phyloP scores from a whole-genome alignment of 805 yeast genomes.

The Yarrowia sp. region DNA sequence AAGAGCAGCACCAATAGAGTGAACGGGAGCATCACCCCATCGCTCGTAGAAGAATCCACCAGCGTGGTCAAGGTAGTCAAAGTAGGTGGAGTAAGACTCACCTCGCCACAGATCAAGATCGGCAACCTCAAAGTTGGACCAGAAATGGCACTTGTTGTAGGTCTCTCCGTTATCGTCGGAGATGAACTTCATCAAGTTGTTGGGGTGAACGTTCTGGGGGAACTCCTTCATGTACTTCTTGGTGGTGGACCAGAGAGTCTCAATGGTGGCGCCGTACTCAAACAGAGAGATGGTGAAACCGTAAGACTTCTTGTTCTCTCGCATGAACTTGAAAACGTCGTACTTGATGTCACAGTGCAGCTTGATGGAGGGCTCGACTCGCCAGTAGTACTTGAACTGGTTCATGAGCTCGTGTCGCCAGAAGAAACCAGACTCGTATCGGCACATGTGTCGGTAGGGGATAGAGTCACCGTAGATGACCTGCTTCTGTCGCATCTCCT shows the following conservation, averaged over 20 bases:
- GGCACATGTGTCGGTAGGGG: conserved; percentile 86
- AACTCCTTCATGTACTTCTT: conserved; percentile 57
- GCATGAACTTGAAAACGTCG: conserved; percentile 79
- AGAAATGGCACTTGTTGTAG: conserved; percentile 84
- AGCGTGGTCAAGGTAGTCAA: conserved; percentile 57
- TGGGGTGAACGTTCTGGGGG: conserved; percentile 57
- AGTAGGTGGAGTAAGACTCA: conserved; percentile 55
- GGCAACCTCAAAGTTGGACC: conserved; percentile 79
- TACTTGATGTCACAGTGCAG: conserved; percentile 74
- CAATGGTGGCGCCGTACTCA: conserved; percentile 68
- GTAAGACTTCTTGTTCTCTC: conserved; percentile 65
- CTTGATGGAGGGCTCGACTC: conserved; percentile 81
- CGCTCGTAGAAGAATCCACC: conserved; percentile 86
- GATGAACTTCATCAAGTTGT: conserved; percentile 68
- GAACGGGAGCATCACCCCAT: conserved; percentile 96
- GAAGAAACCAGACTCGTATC: conserved; percentile 82
- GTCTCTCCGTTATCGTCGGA: conserved; percentile 66
- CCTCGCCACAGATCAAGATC: conserved; percentile 67
- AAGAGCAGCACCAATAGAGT: conserved; percentile 69
- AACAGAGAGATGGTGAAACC: conserved; percentile 74
- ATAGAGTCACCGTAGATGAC: conserved; percentile 74
- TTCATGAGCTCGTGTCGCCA: conserved; percentile 65
- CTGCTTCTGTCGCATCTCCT: conserved; percentile 50
- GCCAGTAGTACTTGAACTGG: conserved; percentile 85
- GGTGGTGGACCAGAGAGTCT: conserved; percentile 73